Evolutionary conservation across 2,329 filamentous ascomycete species (phyloP).

Genomic region (Alternaria ethzedia): DNA sequence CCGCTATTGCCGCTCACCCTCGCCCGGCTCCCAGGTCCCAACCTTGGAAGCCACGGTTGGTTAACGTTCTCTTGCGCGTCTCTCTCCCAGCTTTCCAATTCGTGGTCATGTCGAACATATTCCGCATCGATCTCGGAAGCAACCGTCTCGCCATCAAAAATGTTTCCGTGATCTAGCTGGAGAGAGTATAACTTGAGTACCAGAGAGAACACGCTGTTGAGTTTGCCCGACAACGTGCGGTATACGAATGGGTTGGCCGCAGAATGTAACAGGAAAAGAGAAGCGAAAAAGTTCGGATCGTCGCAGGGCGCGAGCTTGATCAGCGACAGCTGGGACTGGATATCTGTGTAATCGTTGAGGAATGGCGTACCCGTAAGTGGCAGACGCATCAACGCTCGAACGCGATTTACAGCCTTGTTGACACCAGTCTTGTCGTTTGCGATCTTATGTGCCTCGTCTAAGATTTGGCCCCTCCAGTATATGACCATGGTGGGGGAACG

Average conservation of each 20-base stretch:
- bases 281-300: background rate
- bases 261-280: background rate
- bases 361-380: background rate
- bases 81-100: background rate
- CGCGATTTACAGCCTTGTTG: background rate
- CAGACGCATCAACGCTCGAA: background rate
- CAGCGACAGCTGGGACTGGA: background rate
- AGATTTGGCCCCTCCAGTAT: background rate
- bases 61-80: background rate
- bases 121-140: background rate
- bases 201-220: background rate
- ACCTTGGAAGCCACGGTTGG: background rate
- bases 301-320: background rate
- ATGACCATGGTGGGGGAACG: background rate
- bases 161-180: background rate
- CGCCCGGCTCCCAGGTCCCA: background rate
- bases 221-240: background rate
- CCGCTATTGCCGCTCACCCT: background rate
- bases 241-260: background rate
- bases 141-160: background rate
- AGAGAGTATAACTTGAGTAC: background rate
- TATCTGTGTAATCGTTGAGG: background rate
- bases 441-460: background rate
- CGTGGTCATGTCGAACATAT: background rate
- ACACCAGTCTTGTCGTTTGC: background rate